Base-by-base conservation (phyloP, 169 alveolate genomes). In the Cryptosporidium felis region DNA sequence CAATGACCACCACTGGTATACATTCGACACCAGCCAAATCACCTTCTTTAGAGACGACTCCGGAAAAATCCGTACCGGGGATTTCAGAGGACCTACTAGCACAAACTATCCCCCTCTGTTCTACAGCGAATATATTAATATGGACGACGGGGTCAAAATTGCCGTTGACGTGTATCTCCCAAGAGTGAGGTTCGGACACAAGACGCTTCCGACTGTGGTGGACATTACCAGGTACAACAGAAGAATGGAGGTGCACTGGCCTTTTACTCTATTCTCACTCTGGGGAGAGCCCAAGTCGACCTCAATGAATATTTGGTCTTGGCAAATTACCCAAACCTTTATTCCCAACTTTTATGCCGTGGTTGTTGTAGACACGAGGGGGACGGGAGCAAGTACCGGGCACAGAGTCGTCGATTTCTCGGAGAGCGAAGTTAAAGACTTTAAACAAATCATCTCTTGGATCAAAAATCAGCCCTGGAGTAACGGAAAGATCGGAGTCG, bases 331-430 rank as follows among this genome's bases (percentile, higher is more conserved):
- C 47, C 90, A 90, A 34, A 79, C 90, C 9, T 81, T 90, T 56
- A 74, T 65, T 53, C 88, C 93, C 1, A 90, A 90, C 58, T 62
- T 60, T 23, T 90, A 90, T 60, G 92, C 91, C 4, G 92, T 90
- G 12, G 92, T 90, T 41, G 89, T 88, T 26, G 92, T 88, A 8
- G 93, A 90, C 38, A 58, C 92, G 14, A 80, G 93, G 59, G 93
- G 93, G n/a, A 89, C 93, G 26, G 93, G 93, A 10, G 93, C 93
- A 9, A 88, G 92, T 41, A 88, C 90, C 1, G 93, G 93, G 2
- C 79, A 58, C 38, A 82, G 93, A 23, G 40, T 61, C 45, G 92
- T 88, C 23, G 93, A 90, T 42, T 66, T 90, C 45, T 80, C 91
- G 28, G 82, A 80, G 1, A 82, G 41, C 3, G 93, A 90, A 53